Base-by-base conservation (phyloP, 805 yeast species). In the Saccharomycopsis sp. region DNA sequence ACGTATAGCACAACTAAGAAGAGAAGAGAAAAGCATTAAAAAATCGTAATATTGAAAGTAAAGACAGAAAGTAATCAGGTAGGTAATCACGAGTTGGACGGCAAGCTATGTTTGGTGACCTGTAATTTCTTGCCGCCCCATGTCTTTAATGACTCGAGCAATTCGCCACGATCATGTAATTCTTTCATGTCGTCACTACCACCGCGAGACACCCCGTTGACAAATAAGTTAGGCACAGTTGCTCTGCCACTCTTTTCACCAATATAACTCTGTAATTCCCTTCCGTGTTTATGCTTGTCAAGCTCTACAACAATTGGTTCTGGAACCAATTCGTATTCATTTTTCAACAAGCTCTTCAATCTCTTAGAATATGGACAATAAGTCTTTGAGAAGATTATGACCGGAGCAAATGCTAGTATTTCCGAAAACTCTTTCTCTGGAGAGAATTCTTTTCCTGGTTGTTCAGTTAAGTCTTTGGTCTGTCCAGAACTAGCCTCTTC, bases 171-270 rank as follows among this genome's bases (percentile, higher is more conserved):
- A 20, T 77, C 74, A 66, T 89, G 91, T 58, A 89, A 73, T 38
- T 73, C 76, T 24, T 71, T 75, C 69, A 94, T 82, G 58, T 92
- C 97, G 70, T 90, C 97, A 47, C 83, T 82, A 2, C 99, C 99
- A 47, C 99, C 99, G 64, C 87, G 79, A 53, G 93, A 85, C 24
- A 79, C 70, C 7, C 87, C 86, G 58, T 84, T 86, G 56, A 93
- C 80, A 56, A 89, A 76, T 20, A 94, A 80, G 68, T 94, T 94
- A 24, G 99, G 99, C 14, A 94, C 99, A 0, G 98, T 93, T 29
- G 73, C 73, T 65, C 97, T 83, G 3, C 94, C 96, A 2, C 96
- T 83, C 58, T 78, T 70, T 55, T 78, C 75, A 17, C 78, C 86
- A 56, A 94, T 77, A 70, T 86, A 86, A 17, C 75, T 80, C 72